Evolutionary conservation across 129 eudicot species (phyloP), one percentile per base, ranked within the genome.

Genomic region (Lactuca saligna): DNA sequence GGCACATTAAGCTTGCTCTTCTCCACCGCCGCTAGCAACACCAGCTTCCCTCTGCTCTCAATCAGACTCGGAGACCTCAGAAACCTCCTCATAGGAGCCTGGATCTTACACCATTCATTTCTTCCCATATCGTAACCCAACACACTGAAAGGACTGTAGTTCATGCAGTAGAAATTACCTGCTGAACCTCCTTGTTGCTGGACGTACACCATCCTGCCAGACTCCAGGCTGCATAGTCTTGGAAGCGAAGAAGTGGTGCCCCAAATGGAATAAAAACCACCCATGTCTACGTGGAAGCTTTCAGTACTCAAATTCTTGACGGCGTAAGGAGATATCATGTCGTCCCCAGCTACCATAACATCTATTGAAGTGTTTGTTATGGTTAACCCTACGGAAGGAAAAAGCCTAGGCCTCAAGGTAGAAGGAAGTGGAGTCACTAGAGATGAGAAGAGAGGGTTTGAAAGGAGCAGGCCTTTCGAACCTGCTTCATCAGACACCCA

Each of bases 1-100:
- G 98, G 98, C n/a, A 92, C 90, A 37, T 89, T 92, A 10, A 92
- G 86, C 73, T 92, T 92, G 58, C 96, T 92, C 70, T 92, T 92
- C 75, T 92, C 98, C 20, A 92, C 98, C 0, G 89, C 96, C 7
- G 96, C 98, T 6, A 92, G 64, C 17, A 92, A 39, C 17, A 92
- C 62, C 1, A 89, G 66, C 78, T 76, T 84, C 37, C 91, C 94
- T 14, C 66, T 46, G 17, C 79, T 68, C 79, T 89, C 98, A 3
- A 92, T 87, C 46, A 92, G 35, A 53, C 81, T 79, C 4, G 98
- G 98, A 0, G 95, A 92, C 54, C 98, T 48, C 17, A 92, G 78
- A 69, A 84, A 92, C 77, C 98, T 66, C 17, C 91, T 72, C 98
- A 92, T 92, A 0, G 98, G 98, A 0, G 96, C 98, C 53, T 92